Conservation (phyloP, 2,329 filamentous ascomycete genomes). For the Neonectria neomacrospora region DNA sequence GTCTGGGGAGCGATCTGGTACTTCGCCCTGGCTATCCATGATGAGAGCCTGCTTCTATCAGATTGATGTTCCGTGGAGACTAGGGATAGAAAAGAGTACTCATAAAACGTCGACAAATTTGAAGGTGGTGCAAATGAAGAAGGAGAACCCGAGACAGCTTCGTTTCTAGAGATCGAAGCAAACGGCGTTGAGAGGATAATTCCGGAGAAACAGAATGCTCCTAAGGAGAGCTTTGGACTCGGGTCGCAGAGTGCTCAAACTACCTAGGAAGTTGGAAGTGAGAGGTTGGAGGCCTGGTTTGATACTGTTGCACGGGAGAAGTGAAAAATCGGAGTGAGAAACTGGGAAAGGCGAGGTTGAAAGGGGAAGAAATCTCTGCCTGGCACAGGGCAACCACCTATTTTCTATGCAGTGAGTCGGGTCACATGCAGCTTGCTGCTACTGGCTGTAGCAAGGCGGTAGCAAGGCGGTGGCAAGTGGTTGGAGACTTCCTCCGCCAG, state of each 20-base stretch:
- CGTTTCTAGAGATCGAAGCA: background rate
- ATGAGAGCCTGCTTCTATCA: background rate
- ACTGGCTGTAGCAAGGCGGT: background rate
- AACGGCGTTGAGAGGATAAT: too few species aligned
- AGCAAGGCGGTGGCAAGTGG: background rate
- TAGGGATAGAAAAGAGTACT: background rate
- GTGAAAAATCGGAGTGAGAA: background rate
- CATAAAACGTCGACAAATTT: background rate
- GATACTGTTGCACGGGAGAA: too few species aligned
- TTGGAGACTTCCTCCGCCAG: background rate
- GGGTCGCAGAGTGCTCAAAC: too few species aligned
- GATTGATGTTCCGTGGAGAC: background rate
- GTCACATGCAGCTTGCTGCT: background rate
- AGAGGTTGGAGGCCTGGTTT: background rate
- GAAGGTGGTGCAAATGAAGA: background rate
- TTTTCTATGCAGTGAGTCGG: too few species aligned
- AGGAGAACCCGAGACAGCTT: background rate
- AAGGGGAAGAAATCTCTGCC: background rate
- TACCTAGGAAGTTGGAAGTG: too few species aligned
- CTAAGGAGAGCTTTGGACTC: background rate
- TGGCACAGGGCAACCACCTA: background rate
- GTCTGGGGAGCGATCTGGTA: background rate
- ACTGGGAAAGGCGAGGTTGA: background rate
- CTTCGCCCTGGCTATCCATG: background rate
- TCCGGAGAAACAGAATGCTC: background rate